phyloP scores from a whole-genome alignment of 495 filamentous ascomycete species.

The Hypoxylon cercidicola region DNA sequence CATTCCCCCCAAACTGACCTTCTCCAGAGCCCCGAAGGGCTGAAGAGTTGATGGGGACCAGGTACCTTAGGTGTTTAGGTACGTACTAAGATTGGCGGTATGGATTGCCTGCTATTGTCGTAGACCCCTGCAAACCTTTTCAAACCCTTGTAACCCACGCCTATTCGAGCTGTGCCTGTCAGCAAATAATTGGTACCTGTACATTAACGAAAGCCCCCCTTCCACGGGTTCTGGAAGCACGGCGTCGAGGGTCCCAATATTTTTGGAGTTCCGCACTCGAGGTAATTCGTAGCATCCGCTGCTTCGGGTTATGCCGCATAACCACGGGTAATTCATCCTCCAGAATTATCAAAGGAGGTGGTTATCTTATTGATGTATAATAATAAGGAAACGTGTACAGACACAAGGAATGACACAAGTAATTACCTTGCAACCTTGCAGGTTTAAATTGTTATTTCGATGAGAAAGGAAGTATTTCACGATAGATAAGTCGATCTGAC shows the following conservation, averaged over 20 bases:
- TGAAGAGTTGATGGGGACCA: conserved; percentile 22
- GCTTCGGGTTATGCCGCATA: conserved; percentile 28
- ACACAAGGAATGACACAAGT: too few relatives aligned
- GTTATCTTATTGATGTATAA: too few relatives aligned
- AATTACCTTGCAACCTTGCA: too few relatives aligned
- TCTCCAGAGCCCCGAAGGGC: conserved; percentile 34
- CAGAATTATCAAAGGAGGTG: too few relatives aligned
- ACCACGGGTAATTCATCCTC: not conserved
- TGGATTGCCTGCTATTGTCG: conserved; percentile 25
- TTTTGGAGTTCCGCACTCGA: not conserved
- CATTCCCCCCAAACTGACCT: conserved; percentile 9
- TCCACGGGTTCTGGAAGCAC: not conserved
- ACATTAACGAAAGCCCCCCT: not conserved
- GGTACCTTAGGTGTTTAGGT: not conserved
- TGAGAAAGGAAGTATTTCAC: too few relatives aligned
- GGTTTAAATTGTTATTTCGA: too few relatives aligned
- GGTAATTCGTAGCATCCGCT: conserved; percentile 10
- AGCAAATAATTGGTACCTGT: conserved; percentile 13
- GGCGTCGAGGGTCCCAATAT: too few relatives aligned
- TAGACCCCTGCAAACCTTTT: conserved; percentile 28
- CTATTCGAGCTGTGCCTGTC: conserved; percentile 29
- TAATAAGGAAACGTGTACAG: too few relatives aligned
- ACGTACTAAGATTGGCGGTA: conserved; percentile 32
- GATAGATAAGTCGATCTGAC: too few relatives aligned
- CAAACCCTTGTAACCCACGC: conserved; percentile 30